Evolutionary conservation across 2,329 filamentous ascomycete genomes (phyloP), one percentile per base, ranked within the genome.

Genomic region (Fusarium stilboides): DNA sequence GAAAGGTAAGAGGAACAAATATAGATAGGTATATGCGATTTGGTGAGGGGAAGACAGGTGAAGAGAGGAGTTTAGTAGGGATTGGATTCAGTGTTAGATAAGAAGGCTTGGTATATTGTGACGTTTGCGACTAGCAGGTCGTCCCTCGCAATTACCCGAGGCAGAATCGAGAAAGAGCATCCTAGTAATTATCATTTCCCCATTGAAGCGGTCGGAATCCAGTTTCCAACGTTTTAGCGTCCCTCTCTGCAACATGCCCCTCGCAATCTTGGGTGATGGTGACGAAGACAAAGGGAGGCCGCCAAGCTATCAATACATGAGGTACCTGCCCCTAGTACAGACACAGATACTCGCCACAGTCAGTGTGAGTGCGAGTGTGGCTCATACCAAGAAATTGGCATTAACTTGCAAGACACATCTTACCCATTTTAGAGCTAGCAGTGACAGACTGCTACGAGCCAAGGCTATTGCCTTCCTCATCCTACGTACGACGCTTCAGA

Each of bases 201-300:
- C 19, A 43, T 31, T 51, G 39, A 60, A 52, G 55, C 36, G 47
- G 54, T 39, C 43, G 51, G 49, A 69, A 66, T 46, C 51, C 57
- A 65, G 65, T 61, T 66, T 54, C 42, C 19, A 44, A 47, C 37
- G 39, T 69, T 55, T 70, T 69, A 66, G 67, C 57, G 67, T 58
- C 49, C 39, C 42, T 10, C 49, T 50, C 52, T 61, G 50, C 43
- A 55, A 60, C 65, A 40, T 39, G 59, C 52, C 53, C 45, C 44
- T 67, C 54, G 39, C 53, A 52, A 43, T 43, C 47, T 45, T 65
- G 34, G 28, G 37, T 28, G 40, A 65, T 53, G 45, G 62, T 64
- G 61, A 65, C 45, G 60, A 65, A 34, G 45, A 39, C 31, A 26
- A 63, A 59, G 53, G 51, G 60, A 65, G 62, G 62, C 62, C 60